Evolutionary conservation across 2,329 filamentous ascomycete species (phyloP).

Genomic region (Juglanconis sp.): DNA sequence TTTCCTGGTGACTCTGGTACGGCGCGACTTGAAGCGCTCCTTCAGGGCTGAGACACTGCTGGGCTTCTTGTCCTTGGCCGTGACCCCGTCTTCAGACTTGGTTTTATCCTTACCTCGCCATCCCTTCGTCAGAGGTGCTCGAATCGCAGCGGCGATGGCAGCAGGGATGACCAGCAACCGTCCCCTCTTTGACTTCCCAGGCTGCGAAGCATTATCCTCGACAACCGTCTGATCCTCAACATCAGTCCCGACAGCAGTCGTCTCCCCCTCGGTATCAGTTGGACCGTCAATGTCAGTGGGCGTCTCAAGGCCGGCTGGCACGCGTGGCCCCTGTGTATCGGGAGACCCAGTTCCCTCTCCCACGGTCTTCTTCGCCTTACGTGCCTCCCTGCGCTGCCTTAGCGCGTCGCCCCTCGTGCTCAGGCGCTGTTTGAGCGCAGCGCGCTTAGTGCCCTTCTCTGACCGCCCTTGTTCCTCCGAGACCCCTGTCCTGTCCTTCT

Average conservation of each 20-base stretch:
- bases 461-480: background rate
- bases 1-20: slow-evolving; percentile 7
- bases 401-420: slow-evolving; percentile 1
- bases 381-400: slow-evolving; percentile 1
- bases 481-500: background rate
- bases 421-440: slow-evolving; percentile 7
- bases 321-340: background rate
- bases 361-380: background rate
- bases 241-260: background rate
- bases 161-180: background rate
- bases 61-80: background rate
- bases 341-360: background rate
- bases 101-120: background rate
- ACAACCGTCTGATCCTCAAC: background rate
- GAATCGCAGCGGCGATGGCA: background rate
- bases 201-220: background rate
- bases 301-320: background rate
- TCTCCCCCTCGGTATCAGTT: background rate
- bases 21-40: background rate
- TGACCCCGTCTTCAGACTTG: background rate
- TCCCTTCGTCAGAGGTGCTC: background rate
- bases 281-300: background rate
- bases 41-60: background rate
- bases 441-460: background rate
- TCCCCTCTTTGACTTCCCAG: background rate